Evolutionary conservation across 202 grass and related monocot species (phyloP).

Genomic region (Elaeis oleifera): DNA sequence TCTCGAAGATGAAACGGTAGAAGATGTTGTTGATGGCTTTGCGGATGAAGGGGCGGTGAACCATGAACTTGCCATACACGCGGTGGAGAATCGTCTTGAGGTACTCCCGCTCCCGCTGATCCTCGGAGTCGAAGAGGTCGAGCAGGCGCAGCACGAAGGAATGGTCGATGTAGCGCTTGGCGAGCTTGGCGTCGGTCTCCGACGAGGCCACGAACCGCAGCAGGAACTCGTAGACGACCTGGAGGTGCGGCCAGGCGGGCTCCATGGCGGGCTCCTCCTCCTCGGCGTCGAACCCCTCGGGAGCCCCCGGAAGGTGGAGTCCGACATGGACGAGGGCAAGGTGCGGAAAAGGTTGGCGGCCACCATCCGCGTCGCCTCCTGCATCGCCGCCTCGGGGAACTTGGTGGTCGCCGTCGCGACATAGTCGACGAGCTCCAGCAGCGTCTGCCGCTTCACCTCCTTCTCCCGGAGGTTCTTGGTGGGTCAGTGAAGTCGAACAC

Average conservation of each 20-base stretch:
- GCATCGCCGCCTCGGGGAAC: constrained; percentile 12
- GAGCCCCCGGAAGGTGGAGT: not conserved
- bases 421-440: constrained; percentile 16
- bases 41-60: constrained; percentile 14
- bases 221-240: constrained; percentile 19
- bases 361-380: constrained; percentile 12
- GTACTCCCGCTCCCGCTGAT: constrained; percentile 19
- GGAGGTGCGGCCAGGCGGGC: constrained; percentile 14
- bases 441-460: constrained; percentile 16
- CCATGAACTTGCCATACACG: constrained; percentile 19
- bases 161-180: constrained; percentile 14
- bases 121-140: constrained; percentile 17
- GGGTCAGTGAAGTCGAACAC: constrained; percentile 29
- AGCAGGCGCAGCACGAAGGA: constrained; percentile 8
- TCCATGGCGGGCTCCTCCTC: constrained; percentile 16
- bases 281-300: not conserved
- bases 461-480: not conserved
- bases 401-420: not conserved
- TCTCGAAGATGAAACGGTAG: constrained; percentile 12
- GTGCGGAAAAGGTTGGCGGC: constrained; percentile 12
- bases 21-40: constrained; percentile 7
- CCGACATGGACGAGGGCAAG: not conserved
- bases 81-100: constrained; percentile 21
- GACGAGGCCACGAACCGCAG: constrained; percentile 9
- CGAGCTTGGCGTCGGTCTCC: constrained; percentile 8